Percentiles rank a stretch among this genome's conserved stretches.
These are phyloP conservation scores for Cyclaneusma minus DNA, from an alignment of 2,329 filamentous ascomycete species.

Conservation along the genomic window DNA sequence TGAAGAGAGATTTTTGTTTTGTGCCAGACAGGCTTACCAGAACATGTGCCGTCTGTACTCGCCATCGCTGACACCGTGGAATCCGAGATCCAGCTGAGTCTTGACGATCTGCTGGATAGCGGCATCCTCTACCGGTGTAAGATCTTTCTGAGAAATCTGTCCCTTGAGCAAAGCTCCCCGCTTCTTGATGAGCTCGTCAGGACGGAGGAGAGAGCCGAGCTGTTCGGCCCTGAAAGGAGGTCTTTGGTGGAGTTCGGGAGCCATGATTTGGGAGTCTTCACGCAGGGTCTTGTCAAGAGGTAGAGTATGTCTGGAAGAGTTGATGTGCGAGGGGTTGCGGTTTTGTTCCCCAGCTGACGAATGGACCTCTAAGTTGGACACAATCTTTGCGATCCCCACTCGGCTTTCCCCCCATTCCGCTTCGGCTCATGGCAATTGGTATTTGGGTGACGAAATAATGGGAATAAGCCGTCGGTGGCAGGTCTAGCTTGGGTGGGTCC, in stretches of 20 bases:
- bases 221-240: constrained; percentile 48
- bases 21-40: constrained; percentile 6
- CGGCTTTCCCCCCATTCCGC: no score
- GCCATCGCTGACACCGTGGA: constrained; percentile 40
- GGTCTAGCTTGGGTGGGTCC: no score
- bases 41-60: constrained; percentile 27
- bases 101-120: constrained; percentile 42
- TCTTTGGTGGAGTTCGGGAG: constrained; percentile 9
- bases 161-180: constrained; percentile 34
- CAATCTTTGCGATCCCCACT: no score
- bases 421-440: no score
- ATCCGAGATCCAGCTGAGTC: constrained; percentile 40
- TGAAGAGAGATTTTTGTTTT: constrained; percentile 5
- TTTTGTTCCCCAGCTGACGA: no score
- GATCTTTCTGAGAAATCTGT: constrained; percentile 21
- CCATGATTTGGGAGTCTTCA: no score
- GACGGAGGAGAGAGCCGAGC: constrained; percentile 46
- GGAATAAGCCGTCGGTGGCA: no score
- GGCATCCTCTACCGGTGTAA: constrained; percentile 35
- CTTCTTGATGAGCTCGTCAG: constrained; percentile 37
- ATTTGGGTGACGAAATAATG: no score
- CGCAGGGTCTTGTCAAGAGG: no score
- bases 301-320: no score
- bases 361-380: no score
- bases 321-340: no score